These are phyloP conservation scores for Ormosia semicastrata DNA, from an alignment of 306 rosid genomes.

Conservation along the genomic window DNA sequence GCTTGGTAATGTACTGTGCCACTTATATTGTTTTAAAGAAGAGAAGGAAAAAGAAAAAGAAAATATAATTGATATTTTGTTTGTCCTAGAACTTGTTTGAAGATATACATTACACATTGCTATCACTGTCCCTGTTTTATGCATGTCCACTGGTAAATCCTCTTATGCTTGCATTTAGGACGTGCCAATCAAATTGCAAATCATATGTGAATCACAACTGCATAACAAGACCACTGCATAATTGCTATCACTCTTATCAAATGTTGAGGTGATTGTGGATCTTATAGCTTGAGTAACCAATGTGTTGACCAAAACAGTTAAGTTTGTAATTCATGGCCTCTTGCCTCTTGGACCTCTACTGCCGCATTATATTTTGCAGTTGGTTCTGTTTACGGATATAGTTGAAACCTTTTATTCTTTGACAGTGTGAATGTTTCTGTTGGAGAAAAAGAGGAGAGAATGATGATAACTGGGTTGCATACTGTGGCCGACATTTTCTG, in stretches of 20 bases:
- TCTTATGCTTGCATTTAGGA: constrained; percentile 8
- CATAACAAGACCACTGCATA: neutral
- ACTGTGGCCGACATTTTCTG: constrained; percentile 91
- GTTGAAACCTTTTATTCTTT: constrained; percentile 33
- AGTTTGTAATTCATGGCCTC: neutral
- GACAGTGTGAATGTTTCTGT: constrained; percentile 68
- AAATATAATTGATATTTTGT: neutral
- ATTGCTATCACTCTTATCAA: neutral
- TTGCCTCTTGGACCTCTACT: constrained; percentile 8
- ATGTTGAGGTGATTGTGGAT: neutral
- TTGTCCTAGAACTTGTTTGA: constrained; percentile 26
- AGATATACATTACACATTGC: neutral
- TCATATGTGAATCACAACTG: neutral
- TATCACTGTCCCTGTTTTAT: neutral
- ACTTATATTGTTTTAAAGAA: neutral
- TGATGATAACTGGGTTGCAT: constrained; percentile 83
- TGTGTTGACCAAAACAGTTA: neutral
- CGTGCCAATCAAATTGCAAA: neutral
- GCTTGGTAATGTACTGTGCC: constrained; percentile 6
- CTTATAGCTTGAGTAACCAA: constrained; percentile 1
- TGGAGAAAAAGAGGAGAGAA: constrained; percentile 75
- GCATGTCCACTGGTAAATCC: neutral
- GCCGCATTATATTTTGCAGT: constrained; percentile 14
- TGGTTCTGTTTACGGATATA: neutral
- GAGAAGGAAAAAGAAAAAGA: neutral